These are phyloP conservation scores for Candida namnaoensis DNA, from an alignment of 805 yeast genomes.

Conservation along the genomic window DNA sequence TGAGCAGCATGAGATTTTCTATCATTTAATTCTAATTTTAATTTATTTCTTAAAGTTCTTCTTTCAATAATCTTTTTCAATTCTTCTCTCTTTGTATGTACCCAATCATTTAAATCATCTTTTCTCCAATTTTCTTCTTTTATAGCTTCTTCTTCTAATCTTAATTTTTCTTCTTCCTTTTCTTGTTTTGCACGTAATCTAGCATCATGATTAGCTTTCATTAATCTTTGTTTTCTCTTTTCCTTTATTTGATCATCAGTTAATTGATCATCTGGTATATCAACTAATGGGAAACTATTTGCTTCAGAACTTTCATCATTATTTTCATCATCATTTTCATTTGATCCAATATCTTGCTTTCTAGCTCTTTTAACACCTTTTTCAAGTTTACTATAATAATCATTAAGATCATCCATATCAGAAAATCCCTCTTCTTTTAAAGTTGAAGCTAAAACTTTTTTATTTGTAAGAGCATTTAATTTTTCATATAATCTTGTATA, in stretches of 20 bases:
- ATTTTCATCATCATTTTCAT: constrained; percentile 29
- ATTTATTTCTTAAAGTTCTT: constrained; percentile 58
- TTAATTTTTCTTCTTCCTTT: constrained; percentile 56
- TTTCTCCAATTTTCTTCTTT: constrained; percentile 76
- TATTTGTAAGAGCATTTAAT: constrained; percentile 34
- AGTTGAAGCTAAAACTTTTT: constrained; percentile 43
- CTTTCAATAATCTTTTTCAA: constrained; percentile 50
- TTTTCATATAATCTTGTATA: constrained; percentile 50
- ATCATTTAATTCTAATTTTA: constrained; percentile 73
- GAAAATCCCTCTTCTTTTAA: constrained; percentile 72
- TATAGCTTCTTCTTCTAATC: constrained; percentile 47
- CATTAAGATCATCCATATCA: constrained; percentile 61
- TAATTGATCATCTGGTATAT: constrained; percentile 77
- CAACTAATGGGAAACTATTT: constrained; percentile 67
- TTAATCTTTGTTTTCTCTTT: constrained; percentile 73
- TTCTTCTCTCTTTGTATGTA: constrained; percentile 54
- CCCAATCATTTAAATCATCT: constrained; percentile 72
- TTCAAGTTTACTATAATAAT: constrained; percentile 56
- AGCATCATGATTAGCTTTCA: constrained; percentile 86
- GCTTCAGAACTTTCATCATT: constrained; percentile 13
- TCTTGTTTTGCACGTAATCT: constrained; percentile 75
- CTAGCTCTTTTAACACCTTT: constrained; percentile 61
- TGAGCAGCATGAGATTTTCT: constrained; percentile 90
- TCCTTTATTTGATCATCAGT: constrained; percentile 76
- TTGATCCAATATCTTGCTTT: constrained; percentile 50